Conservation (phyloP, 2,329 filamentous ascomycete genomes). For the Paraphaeosphaeria sporulosa region DNA sequence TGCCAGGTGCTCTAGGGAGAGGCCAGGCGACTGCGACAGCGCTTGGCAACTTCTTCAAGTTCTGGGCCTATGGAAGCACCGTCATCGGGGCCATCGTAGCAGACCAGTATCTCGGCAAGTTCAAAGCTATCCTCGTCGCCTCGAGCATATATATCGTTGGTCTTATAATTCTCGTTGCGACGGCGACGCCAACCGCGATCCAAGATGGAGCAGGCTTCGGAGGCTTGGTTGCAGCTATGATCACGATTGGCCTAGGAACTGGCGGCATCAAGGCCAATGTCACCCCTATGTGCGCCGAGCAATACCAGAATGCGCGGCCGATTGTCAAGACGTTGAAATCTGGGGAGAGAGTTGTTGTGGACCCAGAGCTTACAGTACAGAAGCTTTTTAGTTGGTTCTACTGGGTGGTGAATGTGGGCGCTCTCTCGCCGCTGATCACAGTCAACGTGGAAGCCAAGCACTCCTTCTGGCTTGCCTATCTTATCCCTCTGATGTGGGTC, state of each 20-base stretch:
- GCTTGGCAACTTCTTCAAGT: constrained; percentile 48
- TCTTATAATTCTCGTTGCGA: constrained; percentile 71
- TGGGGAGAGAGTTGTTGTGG: constrained; percentile 74
- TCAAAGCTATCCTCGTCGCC: constrained; percentile 74
- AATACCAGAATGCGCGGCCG: constrained; percentile 67
- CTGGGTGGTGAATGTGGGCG: constrained; percentile 57
- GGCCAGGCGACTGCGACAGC: constrained; percentile 48
- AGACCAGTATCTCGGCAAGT: constrained; percentile 75
- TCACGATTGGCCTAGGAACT: constrained; percentile 76
- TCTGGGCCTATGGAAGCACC: constrained; percentile 52
- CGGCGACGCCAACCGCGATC: constrained; percentile 71
- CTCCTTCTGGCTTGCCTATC: neutral
- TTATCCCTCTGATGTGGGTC: neutral
- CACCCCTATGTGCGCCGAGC: constrained; percentile 71
- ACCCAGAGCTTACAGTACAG: constrained; percentile 71
- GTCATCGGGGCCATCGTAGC: constrained; percentile 65
- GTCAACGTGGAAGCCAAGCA: neutral
- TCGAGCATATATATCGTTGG: constrained; percentile 70
- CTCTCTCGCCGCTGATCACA: constrained; percentile 50
- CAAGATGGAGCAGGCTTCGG: constrained; percentile 66
- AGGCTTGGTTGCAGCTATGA: constrained; percentile 66
- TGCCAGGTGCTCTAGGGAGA: constrained; percentile 45
- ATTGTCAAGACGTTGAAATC: constrained; percentile 61
- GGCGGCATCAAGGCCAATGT: constrained; percentile 87
- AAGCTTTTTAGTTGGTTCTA: constrained; percentile 61